A percentile compares a stretch with the other conserved stretches of the same genome.
Conservation (phyloP, 2,329 filamentous ascomycete species). For the Alternaria novae-zelandiae region DNA sequence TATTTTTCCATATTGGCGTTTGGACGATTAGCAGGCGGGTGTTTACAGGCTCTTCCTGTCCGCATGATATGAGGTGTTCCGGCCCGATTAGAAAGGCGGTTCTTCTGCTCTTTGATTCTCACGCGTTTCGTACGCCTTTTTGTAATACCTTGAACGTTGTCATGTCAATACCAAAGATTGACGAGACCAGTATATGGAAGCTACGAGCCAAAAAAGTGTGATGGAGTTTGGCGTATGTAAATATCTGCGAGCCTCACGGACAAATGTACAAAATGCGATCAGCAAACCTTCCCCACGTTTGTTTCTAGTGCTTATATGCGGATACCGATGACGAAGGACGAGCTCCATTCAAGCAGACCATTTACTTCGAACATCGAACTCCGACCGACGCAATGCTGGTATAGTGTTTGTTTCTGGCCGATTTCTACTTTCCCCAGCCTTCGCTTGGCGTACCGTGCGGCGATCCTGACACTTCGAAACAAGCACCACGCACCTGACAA, state of each 20-base stretch:
- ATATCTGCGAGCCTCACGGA: background rate
- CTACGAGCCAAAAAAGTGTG: background rate
- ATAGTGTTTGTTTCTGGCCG: background rate
- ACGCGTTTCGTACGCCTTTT: slow-evolving; percentile 1
- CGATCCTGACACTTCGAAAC: background rate
- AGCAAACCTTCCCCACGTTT: background rate
- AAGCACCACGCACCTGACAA: background rate
- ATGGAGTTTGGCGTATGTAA: slow-evolving; percentile 1
- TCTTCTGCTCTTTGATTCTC: background rate
- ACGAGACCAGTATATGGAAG: background rate
- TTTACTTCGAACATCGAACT: background rate
- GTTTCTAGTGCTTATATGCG: background rate
- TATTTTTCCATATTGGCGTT: slow-evolving; percentile 2
- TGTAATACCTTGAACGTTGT: background rate
- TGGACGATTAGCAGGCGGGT: slow-evolving; percentile 7
- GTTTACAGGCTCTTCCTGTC: slow-evolving; percentile 7
- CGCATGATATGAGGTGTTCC: slow-evolving; percentile 4
- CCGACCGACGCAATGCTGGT: background rate
- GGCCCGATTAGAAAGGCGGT: slow-evolving; percentile 7
- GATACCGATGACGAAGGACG: background rate
- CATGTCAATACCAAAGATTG: background rate
- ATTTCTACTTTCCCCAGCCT: background rate
- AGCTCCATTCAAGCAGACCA: background rate
- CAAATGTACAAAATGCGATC: background rate
- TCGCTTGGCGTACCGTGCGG: background rate